Base-by-base conservation (phyloP, 164 flowering plant species). In the Warburgia ugandensis region DNA sequence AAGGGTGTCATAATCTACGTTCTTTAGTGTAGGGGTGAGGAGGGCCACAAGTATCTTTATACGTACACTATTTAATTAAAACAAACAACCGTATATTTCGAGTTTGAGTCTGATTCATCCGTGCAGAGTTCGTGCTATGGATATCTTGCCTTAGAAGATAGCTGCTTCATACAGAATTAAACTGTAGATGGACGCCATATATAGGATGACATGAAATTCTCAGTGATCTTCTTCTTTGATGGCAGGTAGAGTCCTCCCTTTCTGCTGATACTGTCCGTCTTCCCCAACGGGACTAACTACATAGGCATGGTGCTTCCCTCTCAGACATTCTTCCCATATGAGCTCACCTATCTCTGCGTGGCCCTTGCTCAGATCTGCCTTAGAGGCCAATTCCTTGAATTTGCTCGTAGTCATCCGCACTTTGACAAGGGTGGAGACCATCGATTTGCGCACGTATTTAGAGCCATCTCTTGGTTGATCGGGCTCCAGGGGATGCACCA, bases 331-430 rank as follows among this genome's bases (percentile, higher is more conserved):
- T 39, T 39, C 8, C 19, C 16, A 6, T 20, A 39, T 39, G 20
- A 39, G 43, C 21, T 22, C 5, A 39, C 8, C 20, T 5, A 39
- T 39, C 43, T 39, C 43, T 3, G 43, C 19, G 12, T 39, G 3
- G 19, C 43, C 43, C 43, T 39, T 39, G 43, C 43, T 39, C 20
- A 39, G 21, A 39, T 39, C 6, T 17, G 43, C 43, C 5, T 39
- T 3, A 14, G 43, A 6, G 21, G 20, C 20, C 12, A 39, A 39
- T 3, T 39, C 43, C 21, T 14, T 39, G 43, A 39, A 39, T 17
- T 39, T 22, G 5, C 21, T 39, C 20, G 21, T 39, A n/a, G 43
- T 39, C 43, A 39, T 39, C 43, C 43, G 43, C 2, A 39, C 43
- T 22, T 39, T 39, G 21, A 39, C 43, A 5, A 5, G 43, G 5